Percentiles rank a stretch among this genome's conserved stretches.
Conservation (phyloP, 2,329 filamentous ascomycete genomes). For the Pseudocercospora cruenta region DNA sequence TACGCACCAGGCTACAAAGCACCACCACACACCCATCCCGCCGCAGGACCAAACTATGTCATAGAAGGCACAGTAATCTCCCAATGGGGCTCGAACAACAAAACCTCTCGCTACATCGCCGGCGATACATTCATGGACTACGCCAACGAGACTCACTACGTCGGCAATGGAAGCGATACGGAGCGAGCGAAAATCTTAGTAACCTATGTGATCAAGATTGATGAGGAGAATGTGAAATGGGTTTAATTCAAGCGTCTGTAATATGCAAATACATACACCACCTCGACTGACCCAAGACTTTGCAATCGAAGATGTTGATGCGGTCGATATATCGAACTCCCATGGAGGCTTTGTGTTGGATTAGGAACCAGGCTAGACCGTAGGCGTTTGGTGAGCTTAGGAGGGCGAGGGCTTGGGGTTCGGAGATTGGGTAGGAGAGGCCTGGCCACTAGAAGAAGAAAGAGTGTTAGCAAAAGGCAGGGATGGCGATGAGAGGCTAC, state of each 20-base stretch:
- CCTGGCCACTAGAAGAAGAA: background rate
- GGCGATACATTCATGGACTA: conserved; percentile 5
- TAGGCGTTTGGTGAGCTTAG: background rate
- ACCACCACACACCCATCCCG: conserved; percentile 9
- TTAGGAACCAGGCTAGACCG: background rate
- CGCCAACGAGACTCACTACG: conserved; percentile 1
- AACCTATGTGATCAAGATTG: conserved; percentile 5
- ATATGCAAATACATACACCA: background rate
- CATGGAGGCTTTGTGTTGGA: background rate
- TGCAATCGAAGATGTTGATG: too few relatives aligned
- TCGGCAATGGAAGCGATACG: background rate
- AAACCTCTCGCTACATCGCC: background rate
- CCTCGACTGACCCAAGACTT: background rate
- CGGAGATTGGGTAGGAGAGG: background rate
- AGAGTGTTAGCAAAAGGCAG: background rate
- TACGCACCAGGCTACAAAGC: conserved; percentile 8
- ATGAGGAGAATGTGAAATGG: conserved; percentile 2
- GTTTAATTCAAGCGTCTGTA: background rate
- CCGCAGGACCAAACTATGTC: conserved; percentile 2
- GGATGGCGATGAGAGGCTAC: too few relatives aligned
- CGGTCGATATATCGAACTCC: background rate
- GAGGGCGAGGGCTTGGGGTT: background rate
- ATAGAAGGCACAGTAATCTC: background rate
- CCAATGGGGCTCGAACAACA: background rate
- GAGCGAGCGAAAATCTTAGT: conserved; percentile 4